Evolutionary conservation across 768 basidiomycete genomes (phyloP), one percentile per base, ranked within the genome.

Genomic region (Mycena alexandri): DNA sequence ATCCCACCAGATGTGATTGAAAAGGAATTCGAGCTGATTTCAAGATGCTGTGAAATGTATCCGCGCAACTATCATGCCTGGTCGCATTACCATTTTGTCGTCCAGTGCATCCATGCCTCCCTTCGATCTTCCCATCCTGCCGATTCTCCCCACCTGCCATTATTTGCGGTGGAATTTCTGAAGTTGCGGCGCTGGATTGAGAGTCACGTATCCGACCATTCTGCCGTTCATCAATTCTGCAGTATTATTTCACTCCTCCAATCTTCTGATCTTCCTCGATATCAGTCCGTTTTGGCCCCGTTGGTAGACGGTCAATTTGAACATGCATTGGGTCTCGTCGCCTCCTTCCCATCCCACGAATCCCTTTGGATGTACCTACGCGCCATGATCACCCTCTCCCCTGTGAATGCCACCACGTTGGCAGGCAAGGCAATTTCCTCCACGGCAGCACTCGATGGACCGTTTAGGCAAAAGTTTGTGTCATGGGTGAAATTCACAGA

Each of bases 1-100:
- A 71, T 90, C 50, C 72, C 82, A 24, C 74, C 79, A 22, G 72
- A 75, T 0, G 72, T 71, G 36, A 72, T 89, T 48, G 75, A 74
- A 47, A 65, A 74, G n/a, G 92, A 93, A 74, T 79, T 91, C 44
- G 72, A 72, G 8, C 71, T 88, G 53, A 78, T 84, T 16, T 76
- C 82, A 43, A 75, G 76, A 41, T 86, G 90, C 34, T 89, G 88
- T 76, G 86, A 87, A 70, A 76, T 82, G 7, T 90, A 92, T 73
- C 88, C 89, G 11, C 86, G 92, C 16, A 93, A 93, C 72, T 93
- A 93, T 73, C 86, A 90, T 75, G 90, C 89, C 5, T 93, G 92
- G 92, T 74, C 81, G 1, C 89, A 93, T 71, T 87, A 90, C 73
- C 80, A 81, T 52, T 84, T 84, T 46, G 79, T 88, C 61, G 74